These are phyloP conservation scores for Elongisporangium senticosum DNA, from an alignment of 352 stramenopile species.

Conservation along the genomic window DNA sequence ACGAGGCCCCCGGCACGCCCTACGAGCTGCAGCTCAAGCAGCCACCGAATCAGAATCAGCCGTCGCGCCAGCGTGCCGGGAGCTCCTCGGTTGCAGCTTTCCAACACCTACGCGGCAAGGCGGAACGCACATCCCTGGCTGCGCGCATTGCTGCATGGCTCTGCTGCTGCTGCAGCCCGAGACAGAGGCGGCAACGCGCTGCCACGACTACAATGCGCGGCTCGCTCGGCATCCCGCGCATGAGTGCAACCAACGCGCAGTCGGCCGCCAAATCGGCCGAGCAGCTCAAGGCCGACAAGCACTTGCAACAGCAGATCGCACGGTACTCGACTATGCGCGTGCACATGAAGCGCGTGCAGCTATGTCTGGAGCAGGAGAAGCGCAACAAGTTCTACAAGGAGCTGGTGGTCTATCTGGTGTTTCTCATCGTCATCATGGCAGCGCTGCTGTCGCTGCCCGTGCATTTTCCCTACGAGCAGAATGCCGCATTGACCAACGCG, in stretches of 20 bases:
- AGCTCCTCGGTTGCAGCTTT: not conserved
- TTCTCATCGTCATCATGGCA: slow-evolving; percentile 54
- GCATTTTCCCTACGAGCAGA: slow-evolving; percentile 74
- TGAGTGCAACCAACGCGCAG: not conserved
- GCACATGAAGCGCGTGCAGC: slow-evolving; percentile 81
- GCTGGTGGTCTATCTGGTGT: slow-evolving; percentile 65
- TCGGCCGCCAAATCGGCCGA: slow-evolving; percentile 21
- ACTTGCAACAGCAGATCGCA: slow-evolving; percentile 48
- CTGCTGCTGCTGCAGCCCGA: not conserved
- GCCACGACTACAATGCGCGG: not conserved
- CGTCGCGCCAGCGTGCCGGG: not conserved
- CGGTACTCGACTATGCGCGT: slow-evolving; percentile 79
- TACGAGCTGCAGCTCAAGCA: not conserved
- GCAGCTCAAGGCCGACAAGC: slow-evolving; percentile 28
- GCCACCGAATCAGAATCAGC: not conserved
- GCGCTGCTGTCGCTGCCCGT: slow-evolving; percentile 61
- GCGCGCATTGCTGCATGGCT: not conserved
- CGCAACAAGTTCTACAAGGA: slow-evolving; percentile 83
- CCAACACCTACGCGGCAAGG: not conserved
- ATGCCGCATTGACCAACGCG: slow-evolving; percentile 39
- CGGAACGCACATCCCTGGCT: not conserved
- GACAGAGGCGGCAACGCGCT: not conserved
- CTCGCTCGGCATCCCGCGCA: not conserved
- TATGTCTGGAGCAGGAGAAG: slow-evolving; percentile 76
- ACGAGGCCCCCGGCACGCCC: not conserved